Evolutionary conservation across 306 rosid species (phyloP).

Genomic region (Biancaea sappan): DNA sequence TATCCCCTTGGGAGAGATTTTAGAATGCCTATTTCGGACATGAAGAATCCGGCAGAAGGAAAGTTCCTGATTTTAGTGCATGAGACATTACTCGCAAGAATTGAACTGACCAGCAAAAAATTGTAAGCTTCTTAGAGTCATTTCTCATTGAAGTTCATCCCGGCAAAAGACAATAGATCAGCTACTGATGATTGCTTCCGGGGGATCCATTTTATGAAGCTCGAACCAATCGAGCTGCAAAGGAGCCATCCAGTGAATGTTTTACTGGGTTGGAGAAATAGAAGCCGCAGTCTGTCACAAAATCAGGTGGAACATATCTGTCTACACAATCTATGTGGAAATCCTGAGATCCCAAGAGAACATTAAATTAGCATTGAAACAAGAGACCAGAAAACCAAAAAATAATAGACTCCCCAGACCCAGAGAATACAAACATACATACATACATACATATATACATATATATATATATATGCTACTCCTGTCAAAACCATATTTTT

Average conservation of each 20-base stretch:
- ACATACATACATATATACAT: no score
- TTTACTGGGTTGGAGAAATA: conserved; percentile 77
- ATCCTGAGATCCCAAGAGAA: conserved; percentile 57
- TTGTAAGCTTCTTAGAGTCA: not conserved
- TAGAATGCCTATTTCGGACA: conserved; percentile 16
- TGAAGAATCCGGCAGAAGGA: conserved; percentile 16
- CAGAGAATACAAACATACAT: not conserved
- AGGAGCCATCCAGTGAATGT: conserved; percentile 78
- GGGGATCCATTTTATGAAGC: conserved; percentile 35
- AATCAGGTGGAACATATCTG: conserved; percentile 64
- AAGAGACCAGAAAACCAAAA: not conserved
- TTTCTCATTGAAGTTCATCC: conserved; percentile 12
- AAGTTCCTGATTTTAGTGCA: conserved; percentile 25
- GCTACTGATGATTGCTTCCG: not conserved
- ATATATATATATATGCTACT: not conserved
- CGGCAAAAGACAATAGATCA: not conserved
- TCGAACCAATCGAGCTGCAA: conserved; percentile 73
- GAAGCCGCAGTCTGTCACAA: conserved; percentile 63
- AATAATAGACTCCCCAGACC: not conserved
- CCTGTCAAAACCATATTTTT: not conserved
- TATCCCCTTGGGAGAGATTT: conserved; percentile 23
- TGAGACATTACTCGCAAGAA: not conserved
- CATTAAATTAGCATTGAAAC: conserved; percentile 33
- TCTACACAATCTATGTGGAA: conserved; percentile 59
- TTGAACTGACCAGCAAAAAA: not conserved